phyloP scores from a whole-genome alignment of 1,284 basidiomycete species.

The Laetiporus sulphureus region DNA sequence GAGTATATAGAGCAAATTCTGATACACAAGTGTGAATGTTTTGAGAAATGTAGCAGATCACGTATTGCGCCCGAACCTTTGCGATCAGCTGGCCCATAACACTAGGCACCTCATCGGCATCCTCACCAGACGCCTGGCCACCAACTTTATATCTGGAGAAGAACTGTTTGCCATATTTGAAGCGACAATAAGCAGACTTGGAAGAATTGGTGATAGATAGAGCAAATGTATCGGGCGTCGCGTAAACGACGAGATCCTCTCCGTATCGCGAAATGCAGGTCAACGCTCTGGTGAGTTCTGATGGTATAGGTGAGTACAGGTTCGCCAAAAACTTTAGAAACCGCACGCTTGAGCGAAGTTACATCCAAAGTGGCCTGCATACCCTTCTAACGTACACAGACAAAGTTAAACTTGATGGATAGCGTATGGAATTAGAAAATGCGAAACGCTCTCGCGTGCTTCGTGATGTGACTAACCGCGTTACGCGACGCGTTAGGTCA shows the following conservation, averaged over 20 bases:
- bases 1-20: constrained; percentile 68
- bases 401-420: too few relatives aligned
- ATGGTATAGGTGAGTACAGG: too few relatives aligned
- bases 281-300: constrained; percentile 68
- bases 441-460: too few relatives aligned
- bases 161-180: constrained; percentile 61
- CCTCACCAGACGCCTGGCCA: constrained; percentile 6
- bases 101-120: constrained; percentile 17
- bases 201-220: constrained; percentile 71
- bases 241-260: constrained; percentile 67
- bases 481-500: too few relatives aligned
- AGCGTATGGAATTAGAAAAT: too few relatives aligned
- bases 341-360: background rate
- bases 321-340: too few relatives aligned
- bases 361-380: background rate
- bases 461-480: too few relatives aligned
- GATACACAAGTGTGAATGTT: constrained; percentile 4
- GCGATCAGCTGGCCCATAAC: constrained; percentile 53
- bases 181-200: constrained; percentile 74
- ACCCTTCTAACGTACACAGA: too few relatives aligned
- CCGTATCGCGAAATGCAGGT: constrained; percentile 74
- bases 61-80: constrained; percentile 38
- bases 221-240: constrained; percentile 49
- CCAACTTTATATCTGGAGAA: constrained; percentile 59
- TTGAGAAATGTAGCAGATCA: background rate